These are phyloP conservation scores for Andrographis paniculata DNA, from an alignment of 305 asterid genomes.

Conservation along the genomic window DNA sequence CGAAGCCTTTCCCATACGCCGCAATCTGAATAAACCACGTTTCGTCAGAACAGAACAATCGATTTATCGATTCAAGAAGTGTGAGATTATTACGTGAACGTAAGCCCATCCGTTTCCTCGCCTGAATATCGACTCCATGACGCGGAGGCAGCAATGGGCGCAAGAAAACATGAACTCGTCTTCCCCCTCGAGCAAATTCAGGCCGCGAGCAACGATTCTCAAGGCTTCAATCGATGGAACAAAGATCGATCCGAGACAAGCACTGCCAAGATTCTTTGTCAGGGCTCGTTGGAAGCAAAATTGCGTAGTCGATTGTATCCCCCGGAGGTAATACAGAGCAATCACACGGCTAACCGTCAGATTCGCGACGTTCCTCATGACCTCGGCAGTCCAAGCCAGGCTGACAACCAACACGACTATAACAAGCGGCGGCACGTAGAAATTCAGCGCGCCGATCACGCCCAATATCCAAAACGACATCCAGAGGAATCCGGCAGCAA, in stretches of 20 bases:
- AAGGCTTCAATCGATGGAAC: slow-evolving; percentile 79
- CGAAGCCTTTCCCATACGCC: slow-evolving; percentile 78
- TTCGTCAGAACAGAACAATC: no score
- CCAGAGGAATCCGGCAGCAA: slow-evolving; percentile 77
- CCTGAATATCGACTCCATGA: slow-evolving; percentile 76
- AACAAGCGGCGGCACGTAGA: slow-evolving; percentile 53
- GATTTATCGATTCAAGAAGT: no score
- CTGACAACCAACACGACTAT: slow-evolving; percentile 56
- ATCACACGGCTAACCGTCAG: slow-evolving; percentile 73
- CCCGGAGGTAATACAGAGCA: slow-evolving; percentile 81
- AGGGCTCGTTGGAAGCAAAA: slow-evolving; percentile 81
- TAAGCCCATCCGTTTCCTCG: slow-evolving; percentile 96
- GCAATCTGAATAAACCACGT: slow-evolving; percentile 46
- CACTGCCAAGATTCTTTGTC: slow-evolving; percentile 76
- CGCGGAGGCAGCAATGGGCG: slow-evolving; percentile 79
- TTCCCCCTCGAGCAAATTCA: slow-evolving; percentile 87
- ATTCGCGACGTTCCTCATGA: slow-evolving; percentile 93
- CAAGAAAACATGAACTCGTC: slow-evolving; percentile 96
- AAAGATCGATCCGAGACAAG: slow-evolving; percentile 83
- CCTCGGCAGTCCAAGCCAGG: slow-evolving; percentile 85
- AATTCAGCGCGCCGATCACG: slow-evolving; percentile 70
- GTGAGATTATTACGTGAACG: slow-evolving; percentile 86
- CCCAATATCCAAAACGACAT: slow-evolving; percentile 88
- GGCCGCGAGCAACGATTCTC: slow-evolving; percentile 75
- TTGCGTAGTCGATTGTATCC: slow-evolving; percentile 74